These are phyloP conservation scores for Raffaelea ambrosiae DNA, from an alignment of 2,329 filamentous ascomycete genomes.

Conservation along the genomic window DNA sequence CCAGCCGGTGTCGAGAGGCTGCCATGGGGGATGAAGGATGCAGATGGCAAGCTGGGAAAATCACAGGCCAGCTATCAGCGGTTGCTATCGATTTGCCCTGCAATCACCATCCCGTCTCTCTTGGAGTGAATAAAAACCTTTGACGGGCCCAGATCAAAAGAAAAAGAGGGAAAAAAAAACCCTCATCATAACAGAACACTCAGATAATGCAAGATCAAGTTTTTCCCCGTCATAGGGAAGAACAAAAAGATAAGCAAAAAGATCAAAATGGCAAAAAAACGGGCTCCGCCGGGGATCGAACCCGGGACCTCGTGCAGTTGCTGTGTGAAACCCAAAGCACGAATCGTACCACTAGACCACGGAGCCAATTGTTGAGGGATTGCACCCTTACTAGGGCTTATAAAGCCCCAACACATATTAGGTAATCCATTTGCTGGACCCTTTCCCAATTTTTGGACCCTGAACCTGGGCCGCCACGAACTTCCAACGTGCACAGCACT, in stretches of 20 bases:
- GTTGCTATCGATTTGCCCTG: no score
- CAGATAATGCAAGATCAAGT: no score
- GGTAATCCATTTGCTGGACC: background rate
- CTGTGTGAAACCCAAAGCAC: constrained; percentile 13
- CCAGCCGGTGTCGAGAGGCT: background rate
- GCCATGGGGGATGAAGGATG: background rate
- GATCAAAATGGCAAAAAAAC: background rate
- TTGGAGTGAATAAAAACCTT: no score
- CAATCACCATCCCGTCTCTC: no score
- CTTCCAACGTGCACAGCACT: no score
- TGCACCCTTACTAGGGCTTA: background rate
- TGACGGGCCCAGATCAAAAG: no score
- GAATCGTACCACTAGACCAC: constrained; percentile 16
- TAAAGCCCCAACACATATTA: background rate
- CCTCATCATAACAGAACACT: no score
- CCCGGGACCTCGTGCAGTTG: constrained; percentile 16
- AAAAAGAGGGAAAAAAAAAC: no score
- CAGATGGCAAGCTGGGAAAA: no score
- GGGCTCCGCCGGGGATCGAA: constrained; percentile 16
- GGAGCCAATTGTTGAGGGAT: constrained; percentile 4
- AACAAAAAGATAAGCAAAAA: background rate
- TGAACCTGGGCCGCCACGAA: no score
- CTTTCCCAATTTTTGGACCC: background rate
- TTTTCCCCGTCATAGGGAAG: no score
- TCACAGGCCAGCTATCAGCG: no score